Evolutionary conservation across 2,329 filamentous ascomycete genomes (phyloP), one percentile per base, ranked within the genome.

Genomic region (Penicillium fuscoglaucum): DNA sequence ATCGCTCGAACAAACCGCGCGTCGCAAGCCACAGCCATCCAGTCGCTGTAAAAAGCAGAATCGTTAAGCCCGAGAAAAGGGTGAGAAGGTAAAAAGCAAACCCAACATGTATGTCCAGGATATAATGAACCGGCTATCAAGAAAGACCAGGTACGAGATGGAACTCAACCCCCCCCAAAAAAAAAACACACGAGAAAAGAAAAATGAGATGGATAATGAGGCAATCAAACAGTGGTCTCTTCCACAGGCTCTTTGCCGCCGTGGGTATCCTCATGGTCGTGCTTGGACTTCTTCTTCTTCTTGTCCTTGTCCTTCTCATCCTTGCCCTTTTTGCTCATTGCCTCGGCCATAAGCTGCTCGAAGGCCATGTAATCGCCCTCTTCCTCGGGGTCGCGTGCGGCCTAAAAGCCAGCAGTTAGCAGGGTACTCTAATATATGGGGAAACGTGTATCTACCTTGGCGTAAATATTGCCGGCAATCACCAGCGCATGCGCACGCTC

Each of bases 301-400:
- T 91, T 89, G 57, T 90, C 86, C 73, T 91, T 89, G 56, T 90
- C 86, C 70, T 93, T 89, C 74, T 91, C 87, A 70, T 87, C 84
- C 71, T 85, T 83, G 65, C 95, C 91, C 78, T 97, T 96, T 84
- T 98, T 98, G 54, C 92, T 89, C 57, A 93, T 92, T 5, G 93
- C 93, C 74, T 99, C 95, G 51, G 95, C 93, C 76, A 99, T 96
- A 56, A 99, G 87, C 77, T 98, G 92, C 76, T 99, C 95, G 68
- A 99, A 99, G 17, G 93, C 93, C 86, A 99, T 96, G 78, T 96
- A 98, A 70, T 98, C 95, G 64, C 95, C 93, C 77, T 99, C 95
- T 80, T 99, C 95, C 64, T 99, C 95, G 43, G 93, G 89, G 55
- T 93, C 89, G 62, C 95, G 88, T 74, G 90, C 84, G 41, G 93